Conservation (phyloP, 805 yeast genomes). For the Pichia cabralensis region DNA sequence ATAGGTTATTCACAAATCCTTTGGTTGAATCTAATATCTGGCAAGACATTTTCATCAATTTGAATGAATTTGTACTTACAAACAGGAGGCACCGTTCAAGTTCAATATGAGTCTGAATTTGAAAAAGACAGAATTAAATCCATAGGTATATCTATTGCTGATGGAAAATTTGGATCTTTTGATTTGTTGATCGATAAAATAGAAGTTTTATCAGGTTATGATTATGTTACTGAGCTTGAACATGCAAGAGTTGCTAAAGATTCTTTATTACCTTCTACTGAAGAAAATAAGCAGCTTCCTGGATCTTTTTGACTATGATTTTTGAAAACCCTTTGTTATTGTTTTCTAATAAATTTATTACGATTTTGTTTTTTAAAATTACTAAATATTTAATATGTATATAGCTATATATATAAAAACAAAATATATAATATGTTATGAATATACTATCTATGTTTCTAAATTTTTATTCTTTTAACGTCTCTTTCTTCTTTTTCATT, state of each 20-base stretch:
- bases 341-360: too few species aligned
- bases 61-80: slow-evolving; percentile 72
- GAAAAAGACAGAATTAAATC: slow-evolving; percentile 59
- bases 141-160: slow-evolving; percentile 69
- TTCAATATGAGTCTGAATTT: slow-evolving; percentile 46
- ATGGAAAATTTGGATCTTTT: slow-evolving; percentile 69
- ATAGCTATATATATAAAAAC: too few species aligned
- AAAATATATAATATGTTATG: too few species aligned
- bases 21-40: slow-evolving; percentile 46
- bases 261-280: slow-evolving; percentile 4
- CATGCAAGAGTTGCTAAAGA: slow-evolving; percentile 24
- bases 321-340: too few species aligned
- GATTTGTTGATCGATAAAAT: slow-evolving; percentile 62
- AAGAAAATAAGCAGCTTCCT: too few species aligned
- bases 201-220: slow-evolving; percentile 53
- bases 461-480: neutral
- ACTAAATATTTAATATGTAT: too few species aligned
- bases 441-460: too few species aligned
- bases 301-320: too few species aligned
- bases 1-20: slow-evolving; percentile 49
- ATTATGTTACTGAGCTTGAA: slow-evolving; percentile 32
- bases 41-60: slow-evolving; percentile 75
- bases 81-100: slow-evolving; percentile 59
- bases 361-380: too few species aligned
- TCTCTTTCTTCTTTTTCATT: neutral